Evolutionary conservation across 2,329 filamentous ascomycete genomes (phyloP), one percentile per base, ranked within the genome.

Genomic region (Purpureocillium lavendulum): DNA sequence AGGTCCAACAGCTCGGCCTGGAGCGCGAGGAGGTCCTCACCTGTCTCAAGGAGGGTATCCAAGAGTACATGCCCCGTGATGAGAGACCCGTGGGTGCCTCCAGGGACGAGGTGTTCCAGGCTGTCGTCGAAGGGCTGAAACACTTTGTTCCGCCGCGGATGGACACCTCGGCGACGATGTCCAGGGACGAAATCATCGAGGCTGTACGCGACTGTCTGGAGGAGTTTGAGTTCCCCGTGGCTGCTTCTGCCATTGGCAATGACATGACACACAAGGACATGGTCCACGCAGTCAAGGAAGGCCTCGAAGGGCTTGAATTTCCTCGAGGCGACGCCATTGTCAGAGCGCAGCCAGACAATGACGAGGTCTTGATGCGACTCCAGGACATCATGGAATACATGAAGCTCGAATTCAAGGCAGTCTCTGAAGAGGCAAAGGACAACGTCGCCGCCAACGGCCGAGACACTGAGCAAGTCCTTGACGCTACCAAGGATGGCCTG

Each of bases 21-120:
- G 90, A 95, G 58, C 77, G 87, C 5, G 87, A 96, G 11, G 90
- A 97, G 55, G 84, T 97, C 35, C 69, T 97, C 12, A 80, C 84
- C 30, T 94, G 88, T 48, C 71, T 97, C 18, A 81, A 85, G 49
- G 84, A 96, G 64, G 90, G 90, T 1, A 73, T 97, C 1, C 80
- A 85, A 48, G 79, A 87, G 35, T 88, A 92, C 54, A 71, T 72
- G 2, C 70, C 73, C 12, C 66, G 58, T 14, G 63, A 69, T n/a
- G 69, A 77, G 15, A 61, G 60, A 15, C 66, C 75, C 4, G 64
- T 70, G 29, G 76, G 75, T 18, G 80, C 85, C 2, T 87, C 82
- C 4, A 81, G 84, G 47, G 87, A 94, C 3, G 87, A 96, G 53
- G 84, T 96, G 16, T 83, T 89, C 52, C 74, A 81, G 36, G 88